Base-by-base conservation (phyloP, 2,329 filamentous ascomycete genomes). In the Diaporthe sp. region DNA sequence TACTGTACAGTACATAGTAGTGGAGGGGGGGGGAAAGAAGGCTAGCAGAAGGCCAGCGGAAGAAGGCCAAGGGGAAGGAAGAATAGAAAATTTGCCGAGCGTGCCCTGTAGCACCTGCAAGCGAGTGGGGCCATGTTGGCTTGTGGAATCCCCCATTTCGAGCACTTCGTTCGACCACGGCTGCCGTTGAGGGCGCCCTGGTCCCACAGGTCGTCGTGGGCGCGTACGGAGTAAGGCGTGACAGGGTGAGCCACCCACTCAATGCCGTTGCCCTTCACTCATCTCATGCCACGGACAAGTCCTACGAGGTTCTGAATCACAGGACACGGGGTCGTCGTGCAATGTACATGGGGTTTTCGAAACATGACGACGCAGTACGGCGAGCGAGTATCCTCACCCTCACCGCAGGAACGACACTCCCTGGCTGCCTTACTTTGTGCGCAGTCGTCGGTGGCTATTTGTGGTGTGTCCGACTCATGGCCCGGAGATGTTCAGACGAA, bases 31-130 rank as follows among this genome's bases (percentile, higher is more conserved):
- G 42, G 44, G 44, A 19, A 25, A 66, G 63, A 66, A 51, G 63
- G 63, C 22, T 22, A 37, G 25, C 50, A 51, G 63, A 66, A 51
- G 63, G 63, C 22, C 30, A 51, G 50, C 50, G 22, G 30, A 51
- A 35, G 10, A 51, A n/a, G 5, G 30, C 5, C 61, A 66, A 35
- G 61, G 44, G 44, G 19, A 13, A 22, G 37, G 30, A 44, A 50
- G 44, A 66, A 25, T 51, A 66, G 63, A 66, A 51, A 51, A 66
- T 66, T 66, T 66, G 63, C 63, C 63, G 63, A 51, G 63, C 63
- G 63, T 66, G 63, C 63, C 63, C 44, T 66, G 63, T 66, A 37
- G 30, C 12, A 66, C 63, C 63, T 66, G 63, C 63, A 51, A 66
- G 63, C 44, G 63, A 37, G 63, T 66, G 63, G 63, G 32, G 30